Evolutionary conservation across 1,139 yeast genomes (phyloP).

Genomic region (Blastobotrys proliferans): DNA sequence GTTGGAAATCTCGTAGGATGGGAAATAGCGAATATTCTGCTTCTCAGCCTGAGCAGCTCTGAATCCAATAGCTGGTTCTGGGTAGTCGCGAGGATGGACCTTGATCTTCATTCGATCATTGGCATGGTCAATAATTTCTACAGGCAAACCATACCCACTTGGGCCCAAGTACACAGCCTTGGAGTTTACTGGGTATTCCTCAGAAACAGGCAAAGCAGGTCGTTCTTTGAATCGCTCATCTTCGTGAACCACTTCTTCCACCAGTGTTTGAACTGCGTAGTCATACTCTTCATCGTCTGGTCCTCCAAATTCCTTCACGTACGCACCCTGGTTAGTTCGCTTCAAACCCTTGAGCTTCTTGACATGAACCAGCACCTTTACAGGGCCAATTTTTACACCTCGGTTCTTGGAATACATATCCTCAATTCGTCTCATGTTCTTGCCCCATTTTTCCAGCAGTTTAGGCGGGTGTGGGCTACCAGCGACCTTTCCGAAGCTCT

Average conservation of each 20-base stretch:
- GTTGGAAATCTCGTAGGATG: conserved; percentile 65
- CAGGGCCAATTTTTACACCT: conserved; percentile 56
- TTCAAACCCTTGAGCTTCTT: conserved; percentile 75
- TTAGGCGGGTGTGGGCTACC: conserved; percentile 34
- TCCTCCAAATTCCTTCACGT: conserved; percentile 55
- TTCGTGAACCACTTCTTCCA: conserved; percentile 65
- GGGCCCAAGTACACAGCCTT: conserved; percentile 83
- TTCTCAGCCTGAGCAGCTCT: conserved; percentile 56
- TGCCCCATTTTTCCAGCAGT: conserved; percentile 43
- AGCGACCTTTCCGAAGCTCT: conserved; percentile 31
- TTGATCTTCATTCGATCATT: conserved; percentile 39
- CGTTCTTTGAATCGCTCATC: conserved; percentile 73
- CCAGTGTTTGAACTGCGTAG: conserved; percentile 75
- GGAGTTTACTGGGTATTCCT: conserved; percentile 74
- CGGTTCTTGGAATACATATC: conserved; percentile 44
- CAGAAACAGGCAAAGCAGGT: conserved; percentile 70
- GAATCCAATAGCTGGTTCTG: conserved; percentile 37
- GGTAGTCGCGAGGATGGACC: conserved; percentile 26
- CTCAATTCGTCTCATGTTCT: conserved; percentile 32
- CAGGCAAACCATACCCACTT: conserved; percentile 84
- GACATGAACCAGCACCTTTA: conserved; percentile 61
- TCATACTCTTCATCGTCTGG: conserved; percentile 37
- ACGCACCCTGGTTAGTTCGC: conserved; percentile 70
- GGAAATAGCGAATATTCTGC: conserved; percentile 53
- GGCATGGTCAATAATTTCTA: conserved; percentile 59